Evolutionary conservation across 352 stramenopile species (phyloP), one percentile per base, ranked within the genome.

Genomic region (Halophytophthora batemanensis): DNA sequence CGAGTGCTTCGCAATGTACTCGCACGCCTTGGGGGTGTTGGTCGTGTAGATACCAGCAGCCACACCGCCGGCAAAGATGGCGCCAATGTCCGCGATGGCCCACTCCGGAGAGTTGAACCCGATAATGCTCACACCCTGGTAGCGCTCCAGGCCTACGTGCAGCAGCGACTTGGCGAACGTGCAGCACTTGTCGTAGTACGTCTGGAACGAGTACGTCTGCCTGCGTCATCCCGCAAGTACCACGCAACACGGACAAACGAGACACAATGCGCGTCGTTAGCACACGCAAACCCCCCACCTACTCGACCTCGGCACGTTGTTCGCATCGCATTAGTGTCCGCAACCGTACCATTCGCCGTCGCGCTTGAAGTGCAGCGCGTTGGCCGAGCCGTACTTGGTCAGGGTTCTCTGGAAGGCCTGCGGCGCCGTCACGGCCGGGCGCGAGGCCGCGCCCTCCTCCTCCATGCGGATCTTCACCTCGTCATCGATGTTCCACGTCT

Each of bases 41-140:
- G 95, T 98, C 40, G 95, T 96, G 80, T 98, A 99, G 58, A 99
- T 98, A 23, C 96, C 96, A 22, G 90, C 92, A 1, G 88, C 82
- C 23, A 98, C 79, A 28, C 77, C 86, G 21, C 93, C 93, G 1
- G 94, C 94, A 35, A 97, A 80, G 53, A 98, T 98, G 25, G 88
- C 79, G 42, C 93, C 94, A 13, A 98, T 61, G 48, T 98, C 80
- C 19, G 93, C 71, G 52, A 98, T 90, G 45, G 90, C 68, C 92
- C 95, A 99, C 58, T 98, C 89, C 1, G 87, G 87, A 47, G 82
- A 82, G 71, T 96, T 97, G 65, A 95, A 95, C 34, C 89, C 89
- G 51, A 96, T 93, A 61, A 97, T 95, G 59, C 70, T 86, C 38
- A 96, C 85, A 50, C 70, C 79, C 46, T 92, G 69, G 57, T 90